Evolutionary conservation across 2,329 filamentous ascomycete genomes (phyloP), one percentile per base, ranked within the genome.

Genomic region (Penicillium brasilianum): DNA sequence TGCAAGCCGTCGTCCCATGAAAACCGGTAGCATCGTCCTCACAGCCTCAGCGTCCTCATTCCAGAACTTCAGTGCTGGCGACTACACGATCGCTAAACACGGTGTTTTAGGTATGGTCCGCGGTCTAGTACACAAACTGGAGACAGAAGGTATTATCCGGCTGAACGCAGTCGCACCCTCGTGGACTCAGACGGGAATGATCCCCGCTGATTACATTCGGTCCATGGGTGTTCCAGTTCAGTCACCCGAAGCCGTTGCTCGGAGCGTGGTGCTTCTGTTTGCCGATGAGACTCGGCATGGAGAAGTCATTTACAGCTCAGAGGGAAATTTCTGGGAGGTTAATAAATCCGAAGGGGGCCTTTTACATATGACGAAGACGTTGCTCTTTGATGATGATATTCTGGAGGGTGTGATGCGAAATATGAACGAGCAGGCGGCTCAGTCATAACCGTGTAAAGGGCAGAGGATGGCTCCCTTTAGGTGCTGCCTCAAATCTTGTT

Each of bases 71-170:
- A 77, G 81, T 18, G 77, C 78, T 2, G 74, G 78, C 0, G 85
- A 87, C 66, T 87, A 88, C 60, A 68, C 81, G 1, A 79, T 81
- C 1, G 75, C 84, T 30, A 88, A 88, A 60, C 82, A 86, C 57
- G 85, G 79, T 22, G 80, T 85, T 0, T 63, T 87, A 0, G 85
- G 85, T 2, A 80, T 85, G 57, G 77, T 83, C 22, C 80, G 85
- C 30, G 80, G 82, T 3, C 72, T 85, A 10, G 70, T 20, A 16
- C 16, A 41, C 14, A 25, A 78, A 1, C 71, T 74, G 2, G 71
- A 80, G 3, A 64, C 84, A 20, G 52, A 60, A 46, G 61, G 83
- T 1, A 81, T 83, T 1, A 81, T 88, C 46, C 82, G 85, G 14
- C 69, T 88, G 54, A 88, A 88, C 74, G 80, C 78, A 6, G 73